Evolutionary conservation across 805 yeast species (phyloP), one percentile per base, ranked within the genome.

Genomic region (Naumovozyma castellii): DNA sequence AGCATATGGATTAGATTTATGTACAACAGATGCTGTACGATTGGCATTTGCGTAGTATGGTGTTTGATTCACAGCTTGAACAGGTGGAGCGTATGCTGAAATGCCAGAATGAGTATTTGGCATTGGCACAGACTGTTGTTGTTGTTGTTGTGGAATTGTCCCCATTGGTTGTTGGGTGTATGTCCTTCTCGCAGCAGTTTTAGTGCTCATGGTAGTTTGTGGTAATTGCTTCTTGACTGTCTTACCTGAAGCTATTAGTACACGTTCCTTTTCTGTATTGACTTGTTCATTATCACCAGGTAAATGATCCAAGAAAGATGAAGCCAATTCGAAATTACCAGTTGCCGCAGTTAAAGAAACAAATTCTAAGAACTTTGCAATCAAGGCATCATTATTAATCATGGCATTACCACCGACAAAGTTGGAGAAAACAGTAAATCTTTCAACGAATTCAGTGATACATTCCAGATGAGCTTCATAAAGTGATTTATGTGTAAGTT

Each of bases 381-480:
- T 54, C 27, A 68, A 47, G 46, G 57, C 47, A 46, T 64, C 61
- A 36, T 57, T 61, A 2, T 52, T 47, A 19, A 59, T 51, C 25
- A 43, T 47, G 5, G 50, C 32, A 6, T 47, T 44, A 19, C 41
- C 44, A 32, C 54, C 55, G 18, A 49, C 41, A 37, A 54, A 51
- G 32, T 50, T 57, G 2, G 60, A 50, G 20, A 61, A 87, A 18
- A 84, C 80, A 29, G 86, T 75, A 45, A 88, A 73, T 62, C 88
- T 88, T 59, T 84, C 94, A 38, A 85, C 82, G 56, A 87, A 81
- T 53, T 76, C 80, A 39, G 81, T 80, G 57, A 90, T 68, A 6
- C 95, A 82, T 49, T 76, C 82, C 49, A 82, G 78, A 53, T 86
- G 86, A 17, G 95, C 95, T 47, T 82, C 92, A 40, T 82, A 80